phyloP scores from a whole-genome alignment of 495 filamentous ascomycete genomes.

The Lophiotrema nucula region DNA sequence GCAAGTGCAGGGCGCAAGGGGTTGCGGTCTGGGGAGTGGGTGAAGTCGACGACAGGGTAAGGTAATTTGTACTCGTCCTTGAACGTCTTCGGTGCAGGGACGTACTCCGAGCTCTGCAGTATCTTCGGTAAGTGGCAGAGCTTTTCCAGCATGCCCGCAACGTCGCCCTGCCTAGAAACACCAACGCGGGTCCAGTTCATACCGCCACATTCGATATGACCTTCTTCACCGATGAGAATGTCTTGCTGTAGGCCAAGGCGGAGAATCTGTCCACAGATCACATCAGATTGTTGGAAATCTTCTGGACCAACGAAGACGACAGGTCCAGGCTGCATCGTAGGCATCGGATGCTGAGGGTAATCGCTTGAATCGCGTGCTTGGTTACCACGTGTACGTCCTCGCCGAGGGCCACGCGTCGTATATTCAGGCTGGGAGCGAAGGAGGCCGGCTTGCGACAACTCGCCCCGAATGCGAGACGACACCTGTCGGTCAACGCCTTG shows the following conservation, averaged over 20 bases:
- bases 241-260: slow-evolving; percentile 16
- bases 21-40: slow-evolving; percentile 1
- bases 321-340: neutral
- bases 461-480: no score
- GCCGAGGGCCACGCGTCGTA: neutral
- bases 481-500: no score
- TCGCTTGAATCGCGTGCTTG: neutral
- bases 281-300: slow-evolving; percentile 2
- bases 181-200: slow-evolving; percentile 12
- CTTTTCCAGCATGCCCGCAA: slow-evolving; percentile 6
- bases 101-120: slow-evolving; percentile 17
- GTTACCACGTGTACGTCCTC: neutral
- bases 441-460: no score
- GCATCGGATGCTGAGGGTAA: neutral
- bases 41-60: slow-evolving; percentile 16
- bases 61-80: slow-evolving; percentile 1
- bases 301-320: neutral
- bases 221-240: slow-evolving; percentile 7
- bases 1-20: neutral
- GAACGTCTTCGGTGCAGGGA: slow-evolving; percentile 16
- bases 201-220: slow-evolving; percentile 6
- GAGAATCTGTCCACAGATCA: slow-evolving; percentile 10
- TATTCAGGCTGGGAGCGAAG: no score
- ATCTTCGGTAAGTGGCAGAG: slow-evolving; percentile 16
- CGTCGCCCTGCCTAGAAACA: slow-evolving; percentile 2